Evolutionary conservation across 495 filamentous ascomycete genomes (phyloP), one percentile per base, ranked within the genome.

Genomic region (Lasiosphaeriaceae sp.): DNA sequence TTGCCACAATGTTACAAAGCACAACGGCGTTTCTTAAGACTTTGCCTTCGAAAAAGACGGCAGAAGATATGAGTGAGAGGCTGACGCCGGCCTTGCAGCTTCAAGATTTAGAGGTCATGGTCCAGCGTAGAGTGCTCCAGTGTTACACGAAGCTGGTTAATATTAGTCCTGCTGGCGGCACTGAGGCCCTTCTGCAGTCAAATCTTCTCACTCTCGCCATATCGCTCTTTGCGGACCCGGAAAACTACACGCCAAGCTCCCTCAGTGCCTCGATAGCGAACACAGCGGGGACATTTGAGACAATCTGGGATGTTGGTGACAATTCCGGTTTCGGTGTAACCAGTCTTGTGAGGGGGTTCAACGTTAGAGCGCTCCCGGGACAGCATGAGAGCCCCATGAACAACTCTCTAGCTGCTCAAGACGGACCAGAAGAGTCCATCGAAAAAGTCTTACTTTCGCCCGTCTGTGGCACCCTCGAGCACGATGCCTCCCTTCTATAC

Each of bases 301-400:
- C 80, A 2, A 80, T 99, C 20, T 99, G 94, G 94, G 94, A 97
- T 53, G 80, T 95, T 39, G 90, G 86, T 14, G 94, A 99, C 67
- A 97, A 97, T 67, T 90, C 85, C 58, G 94, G 90, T 1, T 97
- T 95, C 72, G 94, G 94, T 1, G 85, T 97, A 17, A 94, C 90
- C 14, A 89, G 93, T 19, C 77, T 96, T 31, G 83, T 96, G 5
- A 77, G 85, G 23, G 89, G 90, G 2, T 90, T 94, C 67, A 82
- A 87, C 53, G 74, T 89, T 24, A 82, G 81, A 59, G 79, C 80
- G 7, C 78, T 95, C 54, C 83, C 87, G 22, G 87, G 89, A 39
- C 85, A 90, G 60, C 83, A 89, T 43, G 78, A 83, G 8, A 81
- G 74, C 53, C 71, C 83, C 8, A 63, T 73, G 34, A 75, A 81